Conservation (phyloP, 2,329 filamentous ascomycete species). For the Furcasterigmium furcatum region DNA sequence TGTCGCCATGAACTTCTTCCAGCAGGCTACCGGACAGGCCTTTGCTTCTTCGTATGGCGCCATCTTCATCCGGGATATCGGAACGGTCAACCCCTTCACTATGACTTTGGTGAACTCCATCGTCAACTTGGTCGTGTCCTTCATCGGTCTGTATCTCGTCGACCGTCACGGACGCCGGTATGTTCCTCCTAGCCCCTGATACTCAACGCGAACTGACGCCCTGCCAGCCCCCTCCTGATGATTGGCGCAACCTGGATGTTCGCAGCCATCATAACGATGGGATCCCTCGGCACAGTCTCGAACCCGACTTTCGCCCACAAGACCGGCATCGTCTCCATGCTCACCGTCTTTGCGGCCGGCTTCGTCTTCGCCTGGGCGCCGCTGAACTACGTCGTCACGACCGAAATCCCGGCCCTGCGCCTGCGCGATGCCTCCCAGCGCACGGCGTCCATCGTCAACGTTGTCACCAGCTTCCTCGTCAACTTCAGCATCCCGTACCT, state of each 20-base stretch:
- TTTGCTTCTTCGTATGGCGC: slow-evolving; percentile 16
- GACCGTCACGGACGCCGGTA: no score
- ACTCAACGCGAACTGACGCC: no score
- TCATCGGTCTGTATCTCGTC: slow-evolving; percentile 6
- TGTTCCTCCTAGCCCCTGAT: no score
- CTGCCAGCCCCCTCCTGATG: slow-evolving; percentile 18
- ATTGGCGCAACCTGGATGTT: slow-evolving; percentile 22
- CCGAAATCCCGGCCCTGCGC: slow-evolving; percentile 23
- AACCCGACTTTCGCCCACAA: slow-evolving; percentile 14
- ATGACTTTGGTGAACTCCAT: slow-evolving; percentile 16
- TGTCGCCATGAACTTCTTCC: slow-evolving; percentile 16
- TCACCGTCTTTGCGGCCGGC: slow-evolving; percentile 25
- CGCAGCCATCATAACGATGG: slow-evolving; percentile 28
- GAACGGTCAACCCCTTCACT: slow-evolving; percentile 22
- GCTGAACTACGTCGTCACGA: slow-evolving; percentile 27
- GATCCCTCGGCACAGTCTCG: slow-evolving; percentile 24
- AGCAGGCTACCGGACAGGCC: slow-evolving; percentile 15
- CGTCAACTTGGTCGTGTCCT: slow-evolving; percentile 8
- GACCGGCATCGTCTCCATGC: slow-evolving; percentile 26
- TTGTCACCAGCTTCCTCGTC: slow-evolving; percentile 14
- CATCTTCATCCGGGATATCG: slow-evolving; percentile 22
- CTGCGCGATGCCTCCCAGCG: slow-evolving; percentile 7
- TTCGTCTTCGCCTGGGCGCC: slow-evolving; percentile 30
- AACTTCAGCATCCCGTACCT: slow-evolving; percentile 15
- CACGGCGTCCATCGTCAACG: slow-evolving; percentile 12